Evolutionary conservation across 2,329 filamentous ascomycete genomes (phyloP).

Genomic region (Talaromyces sp.): DNA sequence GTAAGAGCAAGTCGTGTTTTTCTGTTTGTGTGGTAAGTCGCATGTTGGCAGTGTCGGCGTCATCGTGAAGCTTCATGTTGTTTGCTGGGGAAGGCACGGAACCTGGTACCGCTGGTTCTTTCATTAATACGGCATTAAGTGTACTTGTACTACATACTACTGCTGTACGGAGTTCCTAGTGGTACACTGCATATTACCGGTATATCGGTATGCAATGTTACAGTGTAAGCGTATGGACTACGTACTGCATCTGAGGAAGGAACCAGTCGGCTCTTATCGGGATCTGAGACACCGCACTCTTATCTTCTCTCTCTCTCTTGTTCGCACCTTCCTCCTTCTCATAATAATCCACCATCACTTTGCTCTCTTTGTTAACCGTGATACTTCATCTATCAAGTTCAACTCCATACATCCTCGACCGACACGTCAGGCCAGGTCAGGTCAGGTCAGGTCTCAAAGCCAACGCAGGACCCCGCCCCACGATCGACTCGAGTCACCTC

Average conservation of each 20-base stretch:
- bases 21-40: not conserved
- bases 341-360: not conserved
- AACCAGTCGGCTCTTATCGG: conserved; percentile 12
- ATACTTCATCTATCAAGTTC: not conserved
- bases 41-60: not conserved
- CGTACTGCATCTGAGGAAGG: not conserved
- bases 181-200: not conserved
- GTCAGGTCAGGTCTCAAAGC: not conserved
- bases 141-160: not conserved
- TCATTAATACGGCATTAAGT: not conserved
- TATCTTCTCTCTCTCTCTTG: not conserved
- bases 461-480: conserved; percentile 3
- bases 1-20: too few relatives aligned
- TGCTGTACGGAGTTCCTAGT: too few relatives aligned
- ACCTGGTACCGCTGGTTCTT: conserved; percentile 6
- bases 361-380: not conserved
- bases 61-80: not conserved
- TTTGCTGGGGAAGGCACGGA: conserved; percentile 7
- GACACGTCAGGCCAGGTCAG: not conserved
- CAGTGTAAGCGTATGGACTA: not conserved
- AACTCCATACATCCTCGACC: not conserved
- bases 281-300: not conserved
- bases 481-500: conserved; percentile 9
- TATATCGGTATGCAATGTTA: not conserved
- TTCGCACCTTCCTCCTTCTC: not conserved